phyloP scores from a whole-genome alignment of 352 stramenopile genomes.

The Globisporangium heterothallicum region DNA sequence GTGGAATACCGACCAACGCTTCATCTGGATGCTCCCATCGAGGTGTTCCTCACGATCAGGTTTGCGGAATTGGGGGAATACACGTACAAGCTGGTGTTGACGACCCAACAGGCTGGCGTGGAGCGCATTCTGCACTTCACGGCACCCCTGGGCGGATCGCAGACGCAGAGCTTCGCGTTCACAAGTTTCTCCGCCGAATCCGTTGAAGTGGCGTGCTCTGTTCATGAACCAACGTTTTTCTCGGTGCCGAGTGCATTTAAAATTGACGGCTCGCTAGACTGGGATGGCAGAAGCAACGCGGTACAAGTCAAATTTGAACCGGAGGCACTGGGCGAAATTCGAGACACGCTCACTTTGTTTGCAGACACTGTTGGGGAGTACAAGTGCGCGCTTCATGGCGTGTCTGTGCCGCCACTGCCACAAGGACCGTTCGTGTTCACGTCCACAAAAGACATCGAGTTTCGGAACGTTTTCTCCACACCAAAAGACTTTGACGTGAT shows the following conservation, averaged over 20 bases:
- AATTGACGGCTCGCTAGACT: slow-evolving; percentile 49
- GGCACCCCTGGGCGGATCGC: slow-evolving; percentile 63
- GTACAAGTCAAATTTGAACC: slow-evolving; percentile 87
- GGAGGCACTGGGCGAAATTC: slow-evolving; percentile 80
- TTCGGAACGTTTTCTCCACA: slow-evolving; percentile 88
- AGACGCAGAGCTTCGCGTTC: slow-evolving; percentile 82
- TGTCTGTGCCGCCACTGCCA: slow-evolving; percentile 68
- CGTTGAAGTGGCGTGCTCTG: slow-evolving; percentile 46
- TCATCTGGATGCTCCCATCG: slow-evolving; percentile 28
- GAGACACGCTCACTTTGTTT: slow-evolving; percentile 65
- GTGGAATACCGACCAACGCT: slow-evolving; percentile 87
- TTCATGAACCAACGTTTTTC: slow-evolving; percentile 69
- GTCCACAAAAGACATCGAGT: slow-evolving; percentile 70
- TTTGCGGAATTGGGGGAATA: slow-evolving; percentile 88
- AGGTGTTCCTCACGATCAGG: slow-evolving; percentile 64
- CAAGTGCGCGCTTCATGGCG: slow-evolving; percentile 73
- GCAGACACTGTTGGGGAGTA: slow-evolving; percentile 76
- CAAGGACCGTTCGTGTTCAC: slow-evolving; percentile 79
- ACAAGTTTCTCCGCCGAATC: slow-evolving; percentile 36
- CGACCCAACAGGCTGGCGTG: slow-evolving; percentile 59
- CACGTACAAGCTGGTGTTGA: slow-evolving; percentile 77
- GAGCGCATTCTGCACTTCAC: slow-evolving; percentile 81
- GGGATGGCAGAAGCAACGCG: slow-evolving; percentile 63
- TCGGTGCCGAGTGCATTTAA: slow-evolving; percentile 39
- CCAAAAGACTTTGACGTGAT: slow-evolving; percentile 71